A percentile compares a stretch with the other conserved stretches of the same genome.
Evolutionary conservation across 768 basidiomycete genomes (phyloP).

Genomic region (Pleurotus sapidus): DNA sequence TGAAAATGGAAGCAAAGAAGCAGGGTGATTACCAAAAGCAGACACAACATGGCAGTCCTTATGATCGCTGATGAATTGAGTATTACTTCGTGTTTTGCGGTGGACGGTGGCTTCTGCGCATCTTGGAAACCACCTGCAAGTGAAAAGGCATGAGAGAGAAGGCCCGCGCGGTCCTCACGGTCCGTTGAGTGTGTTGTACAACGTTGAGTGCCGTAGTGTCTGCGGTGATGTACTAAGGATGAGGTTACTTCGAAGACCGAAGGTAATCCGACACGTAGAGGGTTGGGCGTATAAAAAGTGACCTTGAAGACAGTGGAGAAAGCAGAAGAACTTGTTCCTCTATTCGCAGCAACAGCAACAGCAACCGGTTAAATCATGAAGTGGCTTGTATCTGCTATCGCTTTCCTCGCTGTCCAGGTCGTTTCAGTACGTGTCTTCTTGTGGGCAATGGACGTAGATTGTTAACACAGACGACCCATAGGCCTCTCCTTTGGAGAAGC

Average conservation of each 20-base stretch:
- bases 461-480: neutral
- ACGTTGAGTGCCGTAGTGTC: neutral
- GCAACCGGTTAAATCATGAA: constrained; percentile 26
- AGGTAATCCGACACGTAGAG: constrained; percentile 1
- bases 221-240: neutral
- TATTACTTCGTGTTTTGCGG: neutral
- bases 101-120: neutral
- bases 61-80: neutral
- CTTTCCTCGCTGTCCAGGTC: constrained; percentile 26
- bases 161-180: constrained; percentile 3
- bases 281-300: neutral
- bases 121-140: neutral
- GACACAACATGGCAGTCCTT: neutral
- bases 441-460: too few relatives aligned
- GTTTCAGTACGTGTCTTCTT: constrained; percentile 18
- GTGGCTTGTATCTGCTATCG: constrained; percentile 29
- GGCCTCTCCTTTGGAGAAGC: constrained; percentile 20
- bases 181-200: neutral
- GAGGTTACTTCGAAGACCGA: neutral
- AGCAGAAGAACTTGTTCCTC: constrained; percentile 2
- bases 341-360: neutral
- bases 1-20: too few relatives aligned
- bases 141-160: neutral
- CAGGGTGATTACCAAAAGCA: too few relatives aligned
- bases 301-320: neutral